A percentile compares a stretch with the other conserved stretches of the same genome.
phyloP scores from a whole-genome alignment of 495 filamentous ascomycete species.

The Penicillium odoratum region DNA sequence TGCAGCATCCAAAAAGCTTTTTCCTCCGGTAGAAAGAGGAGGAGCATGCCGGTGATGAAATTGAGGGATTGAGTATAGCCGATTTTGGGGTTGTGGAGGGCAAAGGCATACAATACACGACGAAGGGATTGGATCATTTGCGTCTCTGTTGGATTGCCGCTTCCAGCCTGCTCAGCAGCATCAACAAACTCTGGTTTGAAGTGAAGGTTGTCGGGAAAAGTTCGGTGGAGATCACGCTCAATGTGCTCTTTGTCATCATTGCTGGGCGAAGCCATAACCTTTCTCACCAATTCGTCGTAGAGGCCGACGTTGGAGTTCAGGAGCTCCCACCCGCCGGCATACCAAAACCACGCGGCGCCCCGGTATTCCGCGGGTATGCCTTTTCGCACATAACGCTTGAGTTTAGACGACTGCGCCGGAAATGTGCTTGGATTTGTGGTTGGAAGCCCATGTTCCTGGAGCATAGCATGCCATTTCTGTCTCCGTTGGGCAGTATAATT shows the following conservation, averaged over 20 bases:
- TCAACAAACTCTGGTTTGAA: slow-evolving; percentile 71
- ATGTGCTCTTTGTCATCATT: slow-evolving; percentile 84
- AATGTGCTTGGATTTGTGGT: slow-evolving; percentile 73
- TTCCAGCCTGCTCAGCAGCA: slow-evolving; percentile 22
- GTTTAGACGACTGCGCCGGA: slow-evolving; percentile 74
- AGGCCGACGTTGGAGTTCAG: slow-evolving; percentile 70
- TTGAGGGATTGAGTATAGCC: slow-evolving; percentile 98
- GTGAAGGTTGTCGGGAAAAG: slow-evolving; percentile 90
- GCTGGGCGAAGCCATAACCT: slow-evolving; percentile 60
- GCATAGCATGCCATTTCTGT: slow-evolving; percentile 76
- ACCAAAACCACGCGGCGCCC: slow-evolving; percentile 95
- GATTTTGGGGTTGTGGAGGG: slow-evolving; percentile 82
- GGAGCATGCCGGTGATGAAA: slow-evolving; percentile 92
- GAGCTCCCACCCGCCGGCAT: slow-evolving; percentile 83
- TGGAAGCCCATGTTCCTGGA: slow-evolving; percentile 73
- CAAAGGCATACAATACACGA: slow-evolving; percentile 84
- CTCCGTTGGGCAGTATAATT: slow-evolving; percentile 66
- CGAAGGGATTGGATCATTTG: slow-evolving; percentile 78
- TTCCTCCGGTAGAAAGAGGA: slow-evolving; percentile 89
- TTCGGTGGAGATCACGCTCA: slow-evolving; percentile 91
- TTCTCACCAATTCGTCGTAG: slow-evolving; percentile 67
- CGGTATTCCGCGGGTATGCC: slow-evolving; percentile 94
- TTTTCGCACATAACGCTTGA: slow-evolving; percentile 89
- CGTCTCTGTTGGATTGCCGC: slow-evolving; percentile 57
- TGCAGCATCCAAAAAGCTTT: slow-evolving; percentile 94